Evolutionary conservation across 2,329 filamentous ascomycete species (phyloP).

Genomic region (Exophiala calicioides): DNA sequence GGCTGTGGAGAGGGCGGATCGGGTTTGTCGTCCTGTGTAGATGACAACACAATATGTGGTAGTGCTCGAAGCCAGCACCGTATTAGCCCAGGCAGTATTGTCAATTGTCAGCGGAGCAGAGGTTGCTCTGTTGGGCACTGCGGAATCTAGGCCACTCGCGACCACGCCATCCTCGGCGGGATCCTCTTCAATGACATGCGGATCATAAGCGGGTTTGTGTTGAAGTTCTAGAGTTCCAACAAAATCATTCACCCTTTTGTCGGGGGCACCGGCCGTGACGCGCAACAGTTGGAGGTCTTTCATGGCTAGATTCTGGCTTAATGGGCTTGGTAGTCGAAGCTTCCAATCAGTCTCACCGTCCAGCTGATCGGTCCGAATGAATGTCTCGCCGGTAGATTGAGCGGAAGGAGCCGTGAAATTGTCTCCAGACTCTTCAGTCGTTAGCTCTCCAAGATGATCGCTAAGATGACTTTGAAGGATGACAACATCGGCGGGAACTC

Average conservation of each 20-base stretch:
- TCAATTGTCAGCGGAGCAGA: slow-evolving; percentile 84
- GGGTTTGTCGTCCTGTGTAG: slow-evolving; percentile 91
- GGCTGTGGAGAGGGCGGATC: slow-evolving; percentile 89
- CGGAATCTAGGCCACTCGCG: slow-evolving; percentile 18
- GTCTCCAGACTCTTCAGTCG: slow-evolving; percentile 32
- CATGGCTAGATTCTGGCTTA: slow-evolving; percentile 76
- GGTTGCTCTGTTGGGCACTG: slow-evolving; percentile 20
- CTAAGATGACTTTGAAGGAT: slow-evolving; percentile 78
- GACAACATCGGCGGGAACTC: slow-evolving; percentile 90
- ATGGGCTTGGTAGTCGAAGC: slow-evolving; percentile 77
- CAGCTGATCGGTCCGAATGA: slow-evolving; percentile 94
- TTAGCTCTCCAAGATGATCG: slow-evolving; percentile 47
- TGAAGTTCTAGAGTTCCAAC: slow-evolving; percentile 80
- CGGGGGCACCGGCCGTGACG: slow-evolving; percentile 84
- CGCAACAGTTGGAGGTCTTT: slow-evolving; percentile 67
- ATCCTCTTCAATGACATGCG: slow-evolving; percentile 40
- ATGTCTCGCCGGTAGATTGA: slow-evolving; percentile 70
- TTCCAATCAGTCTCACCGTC: slow-evolving; percentile 99
- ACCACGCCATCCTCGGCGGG: slow-evolving; percentile 21
- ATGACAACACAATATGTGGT: slow-evolving; percentile 85
- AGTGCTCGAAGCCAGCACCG: slow-evolving; percentile 89
- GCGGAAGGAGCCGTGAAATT: slow-evolving; percentile 7
- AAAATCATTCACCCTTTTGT: slow-evolving; percentile 93
- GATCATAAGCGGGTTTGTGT: slow-evolving; percentile 49
- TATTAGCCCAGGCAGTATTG: slow-evolving; percentile 98